Evolutionary conservation across 2,329 filamentous ascomycete species (phyloP).

Genomic region (Talaromyces sp.): DNA sequence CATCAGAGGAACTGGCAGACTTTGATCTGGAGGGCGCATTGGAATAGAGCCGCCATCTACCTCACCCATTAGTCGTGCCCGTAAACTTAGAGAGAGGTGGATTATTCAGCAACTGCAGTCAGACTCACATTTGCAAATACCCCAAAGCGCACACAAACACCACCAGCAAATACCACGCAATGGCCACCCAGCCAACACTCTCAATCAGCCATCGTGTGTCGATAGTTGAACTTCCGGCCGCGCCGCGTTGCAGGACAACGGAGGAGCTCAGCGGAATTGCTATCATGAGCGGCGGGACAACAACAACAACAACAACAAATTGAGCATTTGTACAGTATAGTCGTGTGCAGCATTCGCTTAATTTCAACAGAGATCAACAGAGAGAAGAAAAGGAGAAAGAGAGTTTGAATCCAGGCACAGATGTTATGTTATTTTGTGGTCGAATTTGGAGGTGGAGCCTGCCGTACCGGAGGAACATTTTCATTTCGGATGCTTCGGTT

Average conservation of each 20-base stretch:
- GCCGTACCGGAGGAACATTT: background rate
- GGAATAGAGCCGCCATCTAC: constrained; percentile 57
- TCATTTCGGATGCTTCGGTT: constrained; percentile 14
- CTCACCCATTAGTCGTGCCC: background rate
- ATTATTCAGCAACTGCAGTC: background rate
- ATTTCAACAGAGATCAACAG: too few relatives aligned
- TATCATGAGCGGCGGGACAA: constrained; percentile 23
- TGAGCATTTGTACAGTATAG: background rate
- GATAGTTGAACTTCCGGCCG: constrained; percentile 17
- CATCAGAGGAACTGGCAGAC: constrained; percentile 47
- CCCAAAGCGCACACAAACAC: constrained; percentile 58
- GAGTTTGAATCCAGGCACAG: background rate
- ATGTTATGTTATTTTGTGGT: background rate
- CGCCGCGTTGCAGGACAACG: constrained; percentile 22
- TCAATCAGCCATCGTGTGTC: constrained; percentile 38
- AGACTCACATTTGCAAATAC: constrained; percentile 57
- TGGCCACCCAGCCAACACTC: constrained; percentile 43
- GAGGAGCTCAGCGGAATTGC: constrained; percentile 20
- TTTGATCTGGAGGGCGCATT: constrained; percentile 38
- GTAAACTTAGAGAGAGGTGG: background rate
- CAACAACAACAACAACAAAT: background rate
- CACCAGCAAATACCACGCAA: constrained; percentile 59
- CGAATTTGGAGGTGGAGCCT: background rate
- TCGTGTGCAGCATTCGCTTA: background rate
- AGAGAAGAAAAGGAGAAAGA: background rate